Conservation (phyloP, 139 green algal species). For the Coccomyxa sp. region DNA sequence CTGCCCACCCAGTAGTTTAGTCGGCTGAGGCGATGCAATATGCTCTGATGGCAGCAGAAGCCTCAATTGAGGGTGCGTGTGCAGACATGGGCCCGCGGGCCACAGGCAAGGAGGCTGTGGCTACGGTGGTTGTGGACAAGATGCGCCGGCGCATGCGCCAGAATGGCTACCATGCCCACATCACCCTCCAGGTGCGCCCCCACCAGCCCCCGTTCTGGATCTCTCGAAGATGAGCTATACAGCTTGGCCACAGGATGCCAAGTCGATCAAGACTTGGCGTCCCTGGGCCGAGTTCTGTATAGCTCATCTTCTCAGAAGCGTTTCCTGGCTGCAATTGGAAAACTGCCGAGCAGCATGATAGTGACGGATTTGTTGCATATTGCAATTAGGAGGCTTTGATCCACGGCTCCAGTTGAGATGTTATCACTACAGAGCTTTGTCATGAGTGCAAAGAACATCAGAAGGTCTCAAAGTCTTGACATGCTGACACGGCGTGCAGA, state of each 20-base stretch:
- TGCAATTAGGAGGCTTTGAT: too few species aligned
- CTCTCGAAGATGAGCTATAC: neutral
- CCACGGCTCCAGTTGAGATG: too few species aligned
- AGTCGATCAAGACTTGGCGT: neutral
- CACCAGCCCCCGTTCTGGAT: too few species aligned
- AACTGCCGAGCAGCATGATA: too few species aligned
- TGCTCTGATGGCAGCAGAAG: neutral
- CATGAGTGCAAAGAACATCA: too few species aligned
- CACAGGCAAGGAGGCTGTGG: conserved; percentile 7
- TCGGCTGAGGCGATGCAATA: neutral
- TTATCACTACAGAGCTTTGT: too few species aligned
- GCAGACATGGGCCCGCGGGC: conserved; percentile 4
- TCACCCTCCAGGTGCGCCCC: conserved; percentile 44
- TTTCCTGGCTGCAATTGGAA: too few species aligned
- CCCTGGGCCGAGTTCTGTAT: neutral
- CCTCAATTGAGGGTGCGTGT: neutral
- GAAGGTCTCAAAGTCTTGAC: too few species aligned
- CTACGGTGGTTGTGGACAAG: conserved; percentile 30
- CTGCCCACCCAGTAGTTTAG: neutral
- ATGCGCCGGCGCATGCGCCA: conserved; percentile 36
- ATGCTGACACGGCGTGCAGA: conserved; percentile 19
- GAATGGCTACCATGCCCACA: conserved; percentile 45
- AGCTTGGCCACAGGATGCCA: neutral
- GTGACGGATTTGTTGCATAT: too few species aligned
- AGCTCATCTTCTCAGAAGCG: neutral